These are phyloP conservation scores for Canavalia gladiata DNA, from an alignment of 306 rosid genomes.

Conservation along the genomic window DNA sequence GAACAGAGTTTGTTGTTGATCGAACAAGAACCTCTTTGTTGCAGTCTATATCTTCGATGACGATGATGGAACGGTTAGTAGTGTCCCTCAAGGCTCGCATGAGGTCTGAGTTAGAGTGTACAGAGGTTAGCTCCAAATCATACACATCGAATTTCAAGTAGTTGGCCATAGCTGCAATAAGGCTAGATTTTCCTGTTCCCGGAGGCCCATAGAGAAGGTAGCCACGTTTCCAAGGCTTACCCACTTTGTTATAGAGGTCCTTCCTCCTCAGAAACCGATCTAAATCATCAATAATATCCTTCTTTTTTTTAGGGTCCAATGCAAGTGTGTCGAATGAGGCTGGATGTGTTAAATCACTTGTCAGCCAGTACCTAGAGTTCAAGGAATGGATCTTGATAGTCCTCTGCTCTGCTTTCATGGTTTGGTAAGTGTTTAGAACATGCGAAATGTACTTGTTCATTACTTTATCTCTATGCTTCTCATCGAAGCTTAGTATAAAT, in stretches of 20 bases:
- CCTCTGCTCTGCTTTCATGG: slow-evolving; percentile 37
- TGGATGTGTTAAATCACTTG: slow-evolving; percentile 48
- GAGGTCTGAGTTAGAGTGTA: slow-evolving; percentile 41
- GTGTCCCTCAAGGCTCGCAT: slow-evolving; percentile 44
- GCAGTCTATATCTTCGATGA: slow-evolving; percentile 63
- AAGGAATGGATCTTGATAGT: slow-evolving; percentile 38
- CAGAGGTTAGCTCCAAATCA: slow-evolving; percentile 55
- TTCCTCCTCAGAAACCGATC: slow-evolving; percentile 56
- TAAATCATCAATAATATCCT: slow-evolving; percentile 43
- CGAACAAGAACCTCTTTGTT: slow-evolving; percentile 48
- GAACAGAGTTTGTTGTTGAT: background rate
- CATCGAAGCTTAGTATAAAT: slow-evolving; percentile 39
- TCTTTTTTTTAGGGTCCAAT: slow-evolving; percentile 50
- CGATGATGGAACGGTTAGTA: slow-evolving; percentile 52
- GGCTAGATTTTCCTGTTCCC: slow-evolving; percentile 60
- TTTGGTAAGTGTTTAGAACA: slow-evolving; percentile 21
- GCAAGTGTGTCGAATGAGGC: slow-evolving; percentile 53
- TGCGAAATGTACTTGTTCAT: slow-evolving; percentile 39
- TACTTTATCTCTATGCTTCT: slow-evolving; percentile 42
- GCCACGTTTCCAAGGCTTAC: slow-evolving; percentile 63
- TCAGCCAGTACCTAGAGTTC: background rate
- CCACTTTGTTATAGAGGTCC: slow-evolving; percentile 54
- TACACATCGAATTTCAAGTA: slow-evolving; percentile 55
- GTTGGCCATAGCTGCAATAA: slow-evolving; percentile 56
- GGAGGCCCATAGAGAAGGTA: slow-evolving; percentile 59